Base-by-base conservation (phyloP, 176 grass and related monocot species). In the Aegilops longissima region DNA sequence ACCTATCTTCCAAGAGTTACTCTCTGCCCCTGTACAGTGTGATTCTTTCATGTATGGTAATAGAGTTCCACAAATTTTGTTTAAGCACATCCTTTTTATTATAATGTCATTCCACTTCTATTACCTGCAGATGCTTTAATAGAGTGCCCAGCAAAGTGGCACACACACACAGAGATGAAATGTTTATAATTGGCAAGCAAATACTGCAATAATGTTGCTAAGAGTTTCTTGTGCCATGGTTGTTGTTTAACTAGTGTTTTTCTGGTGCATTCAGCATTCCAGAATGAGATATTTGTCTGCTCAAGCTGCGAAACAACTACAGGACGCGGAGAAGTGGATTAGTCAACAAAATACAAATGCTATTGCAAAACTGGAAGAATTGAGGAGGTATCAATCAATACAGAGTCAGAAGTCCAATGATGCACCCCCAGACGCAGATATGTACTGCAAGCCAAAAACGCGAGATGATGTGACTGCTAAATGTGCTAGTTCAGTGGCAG, bases 341-440 rank as follows among this genome's bases (percentile, higher is more conserved):
- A 87, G 66, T 59, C 82, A 94, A 69, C 92, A 89, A 86, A 90
- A 70, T 31, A 87, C 71, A 77, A 91, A 94, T 87, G 73, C 81
- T 85, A 87, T 89, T 80, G 81, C 84, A 85, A 88, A 97, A 72
- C 65, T 89, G 71, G 92, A 94, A 76, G 87, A 92, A 76, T 34
- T 94, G 73, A 91, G 87, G 40, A 86, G 73, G 58, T 79, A 75
- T 40, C 84, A 77, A 59, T 52, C 76, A 66, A 52, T 58, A 58
- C 61, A 70, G 20, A 59, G 38, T 78, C 29, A 23, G 24, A 66
- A 84, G 52, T 71, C 23, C 9, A 77, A 66, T 80, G 76, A 84
- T 83, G 73, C 76, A 34, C 49, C n/a, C 14, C 39, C 40, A 73
- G 52, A 82, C 66, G 67, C 49, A 75, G 31, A 63, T 71, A 85